Evolutionary conservation across 139 green algal species (phyloP), one percentile per base, ranked within the genome.

Genomic region (Chlamydomonas incerta): DNA sequence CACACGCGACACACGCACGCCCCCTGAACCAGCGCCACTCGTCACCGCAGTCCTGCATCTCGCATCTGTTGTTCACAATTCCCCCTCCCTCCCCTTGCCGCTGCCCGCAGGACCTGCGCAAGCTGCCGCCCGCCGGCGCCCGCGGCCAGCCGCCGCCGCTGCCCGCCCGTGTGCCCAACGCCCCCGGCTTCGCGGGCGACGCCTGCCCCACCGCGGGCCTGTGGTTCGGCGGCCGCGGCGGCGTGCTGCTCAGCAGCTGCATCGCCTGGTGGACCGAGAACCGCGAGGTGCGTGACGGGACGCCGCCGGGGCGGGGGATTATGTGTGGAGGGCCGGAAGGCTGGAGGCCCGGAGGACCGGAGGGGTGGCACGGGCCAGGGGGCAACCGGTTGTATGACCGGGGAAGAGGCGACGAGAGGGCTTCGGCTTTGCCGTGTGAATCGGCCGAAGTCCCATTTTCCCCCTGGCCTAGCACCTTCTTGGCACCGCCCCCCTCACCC

Each of bases 241-340:
- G 41, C 8, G 67, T 90, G 66, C 41, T 90, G 68, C 35, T 90
- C n/a, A 74, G 34, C 58, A 80, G 37, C 52, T 24, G 21, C 82
- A 90, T 90, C 68, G 87, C 80, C 33, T 90, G 87, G 87, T 88
- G 83, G 83, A 86, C 80, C 1, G 24, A 34, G 34, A 86, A 79
- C 69, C 71, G 62, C 68, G 24, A 86, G 80, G 80, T 72, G 68
- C 0, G 80, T 23, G 37, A 0, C 17, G 24, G 31, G 41, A 24
- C 28, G 31, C n/a, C n/a, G 23, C 37, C 5, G 67, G 34, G 33
- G 6, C 1, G 33, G 2, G 23, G 65, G n/a, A 6, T 58, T 35
- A 8, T 20, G 34, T 1, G 23, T 5, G 70, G 41, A 62, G 11
- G 28, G 26, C 24, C 11, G 26, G 35, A n/a, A n/a, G n/a, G n/a